Evolutionary conservation across 106 monocot genomes (phyloP).

Genomic region (Phalaenopsis aphrodite): DNA sequence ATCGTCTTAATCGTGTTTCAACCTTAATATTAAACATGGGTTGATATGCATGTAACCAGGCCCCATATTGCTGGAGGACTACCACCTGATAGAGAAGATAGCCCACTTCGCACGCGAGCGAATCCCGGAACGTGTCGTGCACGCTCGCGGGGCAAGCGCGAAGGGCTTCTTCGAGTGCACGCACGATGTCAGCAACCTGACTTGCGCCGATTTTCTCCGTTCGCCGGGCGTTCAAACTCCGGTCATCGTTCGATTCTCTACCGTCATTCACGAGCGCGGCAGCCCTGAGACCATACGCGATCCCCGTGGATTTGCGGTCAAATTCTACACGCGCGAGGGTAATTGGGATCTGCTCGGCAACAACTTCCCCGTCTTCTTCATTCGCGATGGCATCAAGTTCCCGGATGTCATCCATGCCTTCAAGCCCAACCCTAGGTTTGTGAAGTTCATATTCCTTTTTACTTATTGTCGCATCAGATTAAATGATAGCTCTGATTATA

Average conservation of each 20-base stretch:
- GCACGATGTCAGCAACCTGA: constrained; percentile 54
- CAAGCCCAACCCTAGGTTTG: constrained; percentile 68
- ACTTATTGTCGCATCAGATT: not conserved
- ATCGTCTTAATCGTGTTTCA: too few relatives aligned
- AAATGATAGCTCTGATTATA: not conserved
- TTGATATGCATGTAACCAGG: constrained; percentile 11
- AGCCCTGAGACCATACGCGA: constrained; percentile 75
- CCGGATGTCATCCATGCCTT: constrained; percentile 89
- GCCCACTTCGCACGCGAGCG: constrained; percentile 70
- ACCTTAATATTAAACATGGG: too few relatives aligned
- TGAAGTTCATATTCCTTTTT: not conserved
- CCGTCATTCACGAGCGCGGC: constrained; percentile 74
- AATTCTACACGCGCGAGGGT: constrained; percentile 73
- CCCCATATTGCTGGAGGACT: constrained; percentile 64
- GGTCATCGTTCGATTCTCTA: constrained; percentile 70
- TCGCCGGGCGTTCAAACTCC: constrained; percentile 63
- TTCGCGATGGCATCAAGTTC: constrained; percentile 81
- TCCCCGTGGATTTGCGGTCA: constrained; percentile 74
- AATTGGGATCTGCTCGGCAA: constrained; percentile 85
- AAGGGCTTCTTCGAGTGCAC: constrained; percentile 84
- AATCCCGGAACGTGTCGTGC: constrained; percentile 70
- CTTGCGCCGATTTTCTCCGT: constrained; percentile 76
- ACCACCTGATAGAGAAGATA: constrained; percentile 64
- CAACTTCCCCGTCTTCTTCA: constrained; percentile 93
- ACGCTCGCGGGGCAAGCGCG: constrained; percentile 61